Evolutionary conservation across 2,329 filamentous ascomycete genomes (phyloP).

Genomic region (Penicillium fuscoglaucum): DNA sequence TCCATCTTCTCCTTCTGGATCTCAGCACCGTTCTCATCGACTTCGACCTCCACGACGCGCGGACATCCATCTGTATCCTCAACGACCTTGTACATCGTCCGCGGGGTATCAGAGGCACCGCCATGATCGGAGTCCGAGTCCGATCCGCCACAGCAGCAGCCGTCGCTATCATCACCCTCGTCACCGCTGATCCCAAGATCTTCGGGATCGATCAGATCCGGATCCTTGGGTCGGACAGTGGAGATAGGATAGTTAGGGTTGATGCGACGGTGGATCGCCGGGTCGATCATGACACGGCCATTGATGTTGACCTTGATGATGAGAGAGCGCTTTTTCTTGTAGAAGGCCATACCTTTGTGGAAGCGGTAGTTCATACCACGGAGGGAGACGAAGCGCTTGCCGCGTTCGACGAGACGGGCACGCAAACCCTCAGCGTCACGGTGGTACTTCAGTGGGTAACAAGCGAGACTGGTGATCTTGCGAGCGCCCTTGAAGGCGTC

Average conservation of each 20-base stretch:
- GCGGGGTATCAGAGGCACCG: conserved; percentile 36
- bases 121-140: conserved; percentile 43
- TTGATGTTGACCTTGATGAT: conserved; percentile 81
- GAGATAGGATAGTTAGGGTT: conserved; percentile 84
- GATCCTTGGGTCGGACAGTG: conserved; percentile 70
- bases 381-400: conserved; percentile 80
- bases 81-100: conserved; percentile 54
- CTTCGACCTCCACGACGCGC: conserved; percentile 55
- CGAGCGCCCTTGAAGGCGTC: conserved; percentile 74
- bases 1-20: conserved; percentile 60
- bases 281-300: conserved; percentile 84
- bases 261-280: conserved; percentile 76
- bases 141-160: conserved; percentile 41
- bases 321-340: conserved; percentile 70
- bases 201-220: conserved; percentile 56
- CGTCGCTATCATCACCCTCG: conserved; percentile 42
- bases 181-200: conserved; percentile 23
- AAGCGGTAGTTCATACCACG: conserved; percentile 79
- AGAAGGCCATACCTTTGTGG: conserved; percentile 81
- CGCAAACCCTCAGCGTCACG: conserved; percentile 67
- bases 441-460: conserved; percentile 79
- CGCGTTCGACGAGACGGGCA: conserved; percentile 70
- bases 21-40: conserved; percentile 57
- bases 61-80: conserved; percentile 55
- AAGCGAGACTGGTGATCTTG: conserved; percentile 75